Evolutionary conservation across 208 protist genomes (phyloP).

Genomic region (Trypanosoma cruzi): DNA sequence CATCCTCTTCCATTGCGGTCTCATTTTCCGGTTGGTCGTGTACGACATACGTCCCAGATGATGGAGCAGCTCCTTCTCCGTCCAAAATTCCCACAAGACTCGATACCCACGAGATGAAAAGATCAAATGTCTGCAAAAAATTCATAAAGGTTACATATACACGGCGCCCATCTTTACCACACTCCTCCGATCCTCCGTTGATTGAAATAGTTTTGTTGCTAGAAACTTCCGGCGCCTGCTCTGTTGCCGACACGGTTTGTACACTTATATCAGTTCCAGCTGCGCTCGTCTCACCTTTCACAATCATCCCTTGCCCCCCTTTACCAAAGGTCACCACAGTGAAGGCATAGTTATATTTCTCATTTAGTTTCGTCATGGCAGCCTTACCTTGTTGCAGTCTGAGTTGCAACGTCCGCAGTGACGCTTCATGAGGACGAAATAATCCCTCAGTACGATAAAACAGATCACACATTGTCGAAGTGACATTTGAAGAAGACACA

Average conservation of each 20-base stretch:
- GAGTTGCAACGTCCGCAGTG: slow-evolving; percentile 5
- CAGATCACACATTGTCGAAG: neutral
- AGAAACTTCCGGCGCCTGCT: neutral
- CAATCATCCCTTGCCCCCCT: neutral
- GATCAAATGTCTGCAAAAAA: slow-evolving; percentile 64
- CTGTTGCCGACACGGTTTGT: neutral
- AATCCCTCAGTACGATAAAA: neutral
- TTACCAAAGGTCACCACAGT: slow-evolving; percentile 23
- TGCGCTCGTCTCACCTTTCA: slow-evolving; percentile 5
- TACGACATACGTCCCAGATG: slow-evolving; percentile 48
- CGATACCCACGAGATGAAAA: slow-evolving; percentile 49
- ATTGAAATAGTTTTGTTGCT: neutral
- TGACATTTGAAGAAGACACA: neutral
- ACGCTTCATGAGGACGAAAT: slow-evolving; percentile 12
- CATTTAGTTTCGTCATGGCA: slow-evolving; percentile 12
- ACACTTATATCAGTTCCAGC: neutral
- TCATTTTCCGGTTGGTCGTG: slow-evolving; percentile 10
- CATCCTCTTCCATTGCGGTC: neutral
- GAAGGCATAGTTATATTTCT: slow-evolving; percentile 28
- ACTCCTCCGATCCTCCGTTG: neutral
- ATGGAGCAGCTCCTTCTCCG: slow-evolving; percentile 57
- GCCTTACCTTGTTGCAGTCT: slow-evolving; percentile 13
- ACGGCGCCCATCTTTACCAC: neutral
- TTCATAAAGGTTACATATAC: slow-evolving; percentile 37
- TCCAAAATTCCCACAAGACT: slow-evolving; percentile 43